Conservation (phyloP, 306 rosid species). For the Dryas octopetala region DNA sequence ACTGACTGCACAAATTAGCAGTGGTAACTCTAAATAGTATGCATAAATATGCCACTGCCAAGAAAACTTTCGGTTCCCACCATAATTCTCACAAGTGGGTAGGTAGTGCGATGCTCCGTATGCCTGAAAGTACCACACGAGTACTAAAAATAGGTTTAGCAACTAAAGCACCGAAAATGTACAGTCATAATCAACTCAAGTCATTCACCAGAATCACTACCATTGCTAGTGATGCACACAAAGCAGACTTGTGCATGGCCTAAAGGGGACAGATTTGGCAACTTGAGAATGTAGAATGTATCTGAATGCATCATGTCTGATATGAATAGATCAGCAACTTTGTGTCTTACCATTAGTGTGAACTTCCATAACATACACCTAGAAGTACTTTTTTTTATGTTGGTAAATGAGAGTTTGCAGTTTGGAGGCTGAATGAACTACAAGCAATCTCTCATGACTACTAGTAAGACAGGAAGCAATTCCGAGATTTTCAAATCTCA, state of each 20-base stretch:
- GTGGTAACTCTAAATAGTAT: neutral
- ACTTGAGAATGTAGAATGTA: neutral
- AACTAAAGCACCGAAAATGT: neutral
- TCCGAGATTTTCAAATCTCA: neutral
- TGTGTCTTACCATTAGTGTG: neutral
- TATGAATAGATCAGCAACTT: neutral
- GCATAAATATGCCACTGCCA: constrained; percentile 4
- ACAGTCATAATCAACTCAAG: constrained; percentile 7
- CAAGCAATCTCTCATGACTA: neutral
- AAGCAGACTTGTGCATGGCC: neutral
- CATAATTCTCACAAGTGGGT: neutral
- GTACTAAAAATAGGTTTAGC: neutral
- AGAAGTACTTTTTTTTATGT: neutral
- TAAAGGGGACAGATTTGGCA: neutral
- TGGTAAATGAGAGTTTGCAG: neutral
- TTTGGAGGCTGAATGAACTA: neutral
- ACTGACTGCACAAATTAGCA: neutral
- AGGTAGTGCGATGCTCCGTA: constrained; percentile 6
- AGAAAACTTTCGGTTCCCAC: constrained; percentile 12
- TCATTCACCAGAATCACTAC: neutral
- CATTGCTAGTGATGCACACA: neutral
- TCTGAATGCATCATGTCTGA: neutral
- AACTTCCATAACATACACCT: neutral
- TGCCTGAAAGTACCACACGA: neutral
- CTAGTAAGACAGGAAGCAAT: neutral